A percentile compares a stretch with the other conserved stretches of the same genome.
phyloP scores from a whole-genome alignment of 352 stramenopile genomes.

The Saprolegnia diclina region DNA sequence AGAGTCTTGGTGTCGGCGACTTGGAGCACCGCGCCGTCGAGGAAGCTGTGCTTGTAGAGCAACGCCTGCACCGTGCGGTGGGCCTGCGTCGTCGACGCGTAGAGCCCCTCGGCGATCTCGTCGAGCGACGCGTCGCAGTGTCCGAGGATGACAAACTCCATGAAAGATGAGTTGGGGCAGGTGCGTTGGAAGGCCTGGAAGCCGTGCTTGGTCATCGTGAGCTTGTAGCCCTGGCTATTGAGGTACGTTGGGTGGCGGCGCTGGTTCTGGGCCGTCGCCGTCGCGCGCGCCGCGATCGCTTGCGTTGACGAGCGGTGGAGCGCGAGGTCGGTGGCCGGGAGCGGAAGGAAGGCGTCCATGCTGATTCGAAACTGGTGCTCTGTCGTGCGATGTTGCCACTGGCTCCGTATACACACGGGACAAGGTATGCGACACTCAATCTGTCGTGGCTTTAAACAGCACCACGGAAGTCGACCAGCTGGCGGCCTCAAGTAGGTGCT shows the following conservation, averaged over 20 bases:
- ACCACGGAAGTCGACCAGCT: too few species aligned
- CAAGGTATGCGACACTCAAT: too few species aligned
- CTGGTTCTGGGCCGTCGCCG: background rate
- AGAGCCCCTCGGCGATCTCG: conserved; percentile 59
- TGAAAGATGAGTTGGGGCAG: background rate
- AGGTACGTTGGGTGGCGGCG: background rate
- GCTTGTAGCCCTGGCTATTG: conserved; percentile 3
- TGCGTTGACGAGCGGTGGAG: background rate
- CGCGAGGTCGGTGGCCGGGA: background rate
- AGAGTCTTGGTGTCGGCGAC: conserved; percentile 38
- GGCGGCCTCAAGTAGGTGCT: too few species aligned
- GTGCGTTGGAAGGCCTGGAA: background rate
- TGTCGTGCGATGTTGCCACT: background rate
- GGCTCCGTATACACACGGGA: too few species aligned
- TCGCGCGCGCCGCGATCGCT: background rate
- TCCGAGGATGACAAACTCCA: background rate
- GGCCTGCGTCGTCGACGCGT: conserved; percentile 56
- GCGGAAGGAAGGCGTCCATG: too few species aligned
- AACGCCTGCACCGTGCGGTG: conserved; percentile 55
- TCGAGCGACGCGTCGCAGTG: conserved; percentile 38
- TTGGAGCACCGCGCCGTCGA: conserved; percentile 67
- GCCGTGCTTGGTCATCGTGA: background rate
- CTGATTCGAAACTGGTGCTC: too few species aligned
- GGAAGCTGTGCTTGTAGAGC: conserved; percentile 61
- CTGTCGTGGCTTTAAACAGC: too few species aligned